These are phyloP conservation scores for Ophiostoma sp. DNA, from an alignment of 2,329 filamentous ascomycete genomes.

Conservation along the genomic window DNA sequence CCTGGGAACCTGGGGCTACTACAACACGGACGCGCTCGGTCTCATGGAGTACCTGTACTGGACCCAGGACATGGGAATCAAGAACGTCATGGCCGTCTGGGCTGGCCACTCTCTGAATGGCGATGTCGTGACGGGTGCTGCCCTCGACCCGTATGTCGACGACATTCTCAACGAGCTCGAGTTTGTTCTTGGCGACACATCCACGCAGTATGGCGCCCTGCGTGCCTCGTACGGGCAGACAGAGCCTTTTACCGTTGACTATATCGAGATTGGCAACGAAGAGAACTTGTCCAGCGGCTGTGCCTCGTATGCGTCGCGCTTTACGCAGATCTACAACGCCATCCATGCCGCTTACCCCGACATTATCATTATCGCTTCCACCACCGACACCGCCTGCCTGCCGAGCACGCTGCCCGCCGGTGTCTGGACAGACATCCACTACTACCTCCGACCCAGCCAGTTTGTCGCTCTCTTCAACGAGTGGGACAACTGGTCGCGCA, in stretches of 20 bases:
- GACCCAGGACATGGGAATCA: background rate
- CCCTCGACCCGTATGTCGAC: background rate
- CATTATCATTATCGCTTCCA: slow-evolving; percentile 5
- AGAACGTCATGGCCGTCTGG: background rate
- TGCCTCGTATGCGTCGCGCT: background rate
- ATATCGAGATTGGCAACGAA: slow-evolving; percentile 7
- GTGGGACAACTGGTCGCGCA: slow-evolving; percentile 4
- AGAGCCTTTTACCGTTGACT: background rate
- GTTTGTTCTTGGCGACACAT: background rate
- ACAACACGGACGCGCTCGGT: slow-evolving; percentile 5
- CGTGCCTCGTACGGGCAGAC: background rate
- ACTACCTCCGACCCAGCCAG: background rate
- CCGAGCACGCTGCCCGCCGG: slow-evolving; percentile 1
- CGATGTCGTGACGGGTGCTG: background rate
- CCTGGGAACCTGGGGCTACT: slow-evolving; percentile 1
- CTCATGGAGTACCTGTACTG: slow-evolving; percentile 10
- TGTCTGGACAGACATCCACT: background rate
- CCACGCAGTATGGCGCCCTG: background rate
- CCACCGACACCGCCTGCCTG: slow-evolving; percentile 4
- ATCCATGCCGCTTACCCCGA: slow-evolving; percentile 7
- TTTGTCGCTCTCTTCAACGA: background rate
- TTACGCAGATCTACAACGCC: slow-evolving; percentile 7
- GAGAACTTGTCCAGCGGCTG: background rate
- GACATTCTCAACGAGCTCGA: slow-evolving; percentile 8
- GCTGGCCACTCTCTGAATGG: slow-evolving; percentile 3